Base-by-base conservation (phyloP, 2,329 filamentous ascomycete species). In the Aspergillus luchuensis region DNA sequence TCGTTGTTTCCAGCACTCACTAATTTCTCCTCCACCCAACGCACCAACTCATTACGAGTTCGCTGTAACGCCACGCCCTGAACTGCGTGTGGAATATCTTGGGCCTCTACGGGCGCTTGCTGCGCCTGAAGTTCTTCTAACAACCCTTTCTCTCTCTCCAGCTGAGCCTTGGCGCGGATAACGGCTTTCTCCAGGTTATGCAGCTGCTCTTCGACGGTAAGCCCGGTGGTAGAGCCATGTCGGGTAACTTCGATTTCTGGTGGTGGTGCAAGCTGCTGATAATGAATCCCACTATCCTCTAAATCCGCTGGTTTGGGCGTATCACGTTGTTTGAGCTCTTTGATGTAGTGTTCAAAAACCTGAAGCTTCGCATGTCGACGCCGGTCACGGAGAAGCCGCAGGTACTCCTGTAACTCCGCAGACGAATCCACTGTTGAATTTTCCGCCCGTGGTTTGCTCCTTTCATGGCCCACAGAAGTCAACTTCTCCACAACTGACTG, bases 11-110 rank as follows among this genome's bases (percentile, higher is more conserved):
- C 70, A 48, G 71, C 70, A 15, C 64, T 79, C 17, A 78, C 73
- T 49, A 84, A 66, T 47, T 82, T 81, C 43, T 77, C 75, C 65
- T 84, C 81, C 6, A 84, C 76, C 82, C 82, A 84, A 48, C 78
- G 73, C 5, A 83, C 76, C 47, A 84, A 71, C 60, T 82, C 80
- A 59, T 82, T 76, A 48, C 81, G 76, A 11, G 80, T 81, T 39
- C 71, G 71, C 54, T 79, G 73, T 25, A 84, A 69, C 4, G 79
- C 80, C 51, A 65, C 62, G 0, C 78, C 55, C 60, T 69, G 76
- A 7, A 62, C 59, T 17, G 62, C 63, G 3, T 69, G 50, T 2
- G 65, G 36, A 8, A 59, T 21, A 17, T 61, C 56, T 17, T 50
- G 56, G 13, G 56, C 47, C 5, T 23, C 54, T 11, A 56, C 60